phyloP scores from a whole-genome alignment of 2,329 filamentous ascomycete genomes.

The Phialophora expanda region DNA sequence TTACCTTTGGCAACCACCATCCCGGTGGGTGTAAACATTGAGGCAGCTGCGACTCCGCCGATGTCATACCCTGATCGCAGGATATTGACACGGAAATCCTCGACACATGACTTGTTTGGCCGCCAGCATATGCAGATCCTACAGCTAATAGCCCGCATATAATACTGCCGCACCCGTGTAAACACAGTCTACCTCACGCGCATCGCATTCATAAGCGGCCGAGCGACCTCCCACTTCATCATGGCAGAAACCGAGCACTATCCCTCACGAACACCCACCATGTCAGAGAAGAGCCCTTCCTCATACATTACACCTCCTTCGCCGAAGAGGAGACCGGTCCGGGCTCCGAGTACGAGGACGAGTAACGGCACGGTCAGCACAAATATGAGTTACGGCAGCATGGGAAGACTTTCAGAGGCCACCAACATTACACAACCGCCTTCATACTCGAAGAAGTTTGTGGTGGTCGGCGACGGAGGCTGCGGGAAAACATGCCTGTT shows the following conservation, averaged over 20 bases:
- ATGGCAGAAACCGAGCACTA: slow-evolving; percentile 27
- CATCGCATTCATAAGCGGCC: not conserved
- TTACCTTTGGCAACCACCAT: slow-evolving; percentile 25
- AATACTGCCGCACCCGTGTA: slow-evolving; percentile 29
- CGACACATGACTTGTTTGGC: slow-evolving; percentile 13
- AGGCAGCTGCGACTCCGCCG: slow-evolving; percentile 9
- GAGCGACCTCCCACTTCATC: slow-evolving; percentile 16
- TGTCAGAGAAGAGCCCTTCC: slow-evolving; percentile 38
- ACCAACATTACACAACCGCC: slow-evolving; percentile 90
- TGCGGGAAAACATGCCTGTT: slow-evolving; percentile 98
- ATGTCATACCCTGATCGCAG: slow-evolving; percentile 12
- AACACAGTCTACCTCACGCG: slow-evolving; percentile 7
- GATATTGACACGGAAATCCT: slow-evolving; percentile 16
- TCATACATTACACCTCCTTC: slow-evolving; percentile 40
- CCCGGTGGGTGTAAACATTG: slow-evolving; percentile 18
- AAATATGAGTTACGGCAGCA: slow-evolving; percentile 72
- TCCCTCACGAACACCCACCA: slow-evolving; percentile 33
- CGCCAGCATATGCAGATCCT: slow-evolving; percentile 19
- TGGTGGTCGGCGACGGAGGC: slow-evolving; percentile 95
- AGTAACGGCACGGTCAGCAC: slow-evolving; percentile 93
- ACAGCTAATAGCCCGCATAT: slow-evolving; percentile 22
- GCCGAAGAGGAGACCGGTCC: slow-evolving; percentile 54
- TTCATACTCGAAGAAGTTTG: slow-evolving; percentile 97
- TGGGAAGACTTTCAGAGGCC: slow-evolving; percentile 74
- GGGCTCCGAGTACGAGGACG: slow-evolving; percentile 64